Conservation (phyloP, 2,329 filamentous ascomycete species). For the Stachybotrys echinatus region DNA sequence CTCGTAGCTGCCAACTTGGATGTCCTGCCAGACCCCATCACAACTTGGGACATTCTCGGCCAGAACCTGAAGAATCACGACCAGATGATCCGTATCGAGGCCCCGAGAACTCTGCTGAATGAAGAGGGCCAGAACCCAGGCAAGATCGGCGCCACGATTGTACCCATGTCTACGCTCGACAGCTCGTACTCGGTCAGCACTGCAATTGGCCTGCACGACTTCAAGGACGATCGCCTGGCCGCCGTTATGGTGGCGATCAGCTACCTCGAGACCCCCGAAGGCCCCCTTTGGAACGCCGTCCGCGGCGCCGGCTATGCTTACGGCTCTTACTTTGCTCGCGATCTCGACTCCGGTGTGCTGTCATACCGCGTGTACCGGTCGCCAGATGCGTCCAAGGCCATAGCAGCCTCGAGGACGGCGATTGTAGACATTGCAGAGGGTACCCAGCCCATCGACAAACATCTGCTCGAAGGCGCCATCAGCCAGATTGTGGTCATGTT, state of each 20-base stretch:
- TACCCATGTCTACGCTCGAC: conserved; percentile 89
- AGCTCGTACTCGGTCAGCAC: conserved; percentile 82
- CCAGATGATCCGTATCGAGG: conserved; percentile 64
- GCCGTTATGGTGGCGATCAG: conserved; percentile 82
- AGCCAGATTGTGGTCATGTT: conserved; percentile 82
- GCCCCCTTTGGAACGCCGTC: conserved; percentile 88
- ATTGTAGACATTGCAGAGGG: conserved; percentile 72
- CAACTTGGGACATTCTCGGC: conserved; percentile 63
- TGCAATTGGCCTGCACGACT: conserved; percentile 67
- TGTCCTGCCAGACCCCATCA: conserved; percentile 69
- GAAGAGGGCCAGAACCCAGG: conserved; percentile 71
- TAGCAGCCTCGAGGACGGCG: conserved; percentile 67
- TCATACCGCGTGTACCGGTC: conserved; percentile 87
- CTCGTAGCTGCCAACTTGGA: conserved; percentile 77
- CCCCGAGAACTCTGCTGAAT: conserved; percentile 66
- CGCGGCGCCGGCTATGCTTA: conserved; percentile 93
- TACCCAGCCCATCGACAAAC: conserved; percentile 65
- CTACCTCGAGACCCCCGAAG: conserved; percentile 90
- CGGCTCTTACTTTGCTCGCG: conserved; percentile 72
- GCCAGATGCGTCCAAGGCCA: conserved; percentile 83
- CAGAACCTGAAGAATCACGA: conserved; percentile 28
- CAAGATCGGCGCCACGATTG: conserved; percentile 65
- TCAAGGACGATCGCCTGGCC: conserved; percentile 71
- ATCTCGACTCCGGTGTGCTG: conserved; percentile 72
- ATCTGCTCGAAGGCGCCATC: conserved; percentile 84